Evolutionary conservation across 2,329 filamentous ascomycete genomes (phyloP), one percentile per base, ranked within the genome.

Genomic region (Xylariaceae sp.): DNA sequence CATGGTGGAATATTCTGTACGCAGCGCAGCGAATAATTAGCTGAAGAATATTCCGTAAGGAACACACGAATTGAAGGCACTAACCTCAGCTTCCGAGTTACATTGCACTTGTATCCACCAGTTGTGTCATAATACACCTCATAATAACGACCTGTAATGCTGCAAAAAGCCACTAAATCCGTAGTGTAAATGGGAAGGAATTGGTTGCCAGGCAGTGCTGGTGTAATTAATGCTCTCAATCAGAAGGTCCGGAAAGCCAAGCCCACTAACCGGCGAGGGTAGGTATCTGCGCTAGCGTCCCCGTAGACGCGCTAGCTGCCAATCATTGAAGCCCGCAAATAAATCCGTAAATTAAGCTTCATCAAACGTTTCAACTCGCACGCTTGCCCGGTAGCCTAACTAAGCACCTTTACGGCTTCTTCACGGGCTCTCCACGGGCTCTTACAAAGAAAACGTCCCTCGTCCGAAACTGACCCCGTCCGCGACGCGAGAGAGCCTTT

Each of bases 371-470:
- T 17, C 17, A 15, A 13, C 17, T 35, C 17, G 17, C 13, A 52
- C 17, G 23, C 13, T 34, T 13, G n/a, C 41, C 30, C 41, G 30
- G 7, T 15, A n/a, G 18, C 52, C 23, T 15, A 41, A 30, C 23
- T 15, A 41, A 41, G 37, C 37, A 41, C 37, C 37, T 41, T 41
- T 41, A 41, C 37, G 37, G 37, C 37, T 13, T 30, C 23, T 30
- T 30, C 23, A 5, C 23, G 23, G 23, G 23, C 23, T 30, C 23
- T 30, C 5, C 23, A 30, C 23, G 23, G 23, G 23, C 23, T 30
- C 23, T 41, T 5, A 59, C 41, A 57, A 60, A 55, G 17, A 51
- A 47, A 52, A n/a, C 37, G 10, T 39, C 10, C 11, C n/a, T 48
- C 49, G 10, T 35, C 49, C 39, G 39, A 57, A 11, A 34, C 49